Percentiles rank a stretch among this genome's conserved stretches.
phyloP scores from a whole-genome alignment of 1,284 basidiomycete species.

The Cryptococcus sp. region DNA sequence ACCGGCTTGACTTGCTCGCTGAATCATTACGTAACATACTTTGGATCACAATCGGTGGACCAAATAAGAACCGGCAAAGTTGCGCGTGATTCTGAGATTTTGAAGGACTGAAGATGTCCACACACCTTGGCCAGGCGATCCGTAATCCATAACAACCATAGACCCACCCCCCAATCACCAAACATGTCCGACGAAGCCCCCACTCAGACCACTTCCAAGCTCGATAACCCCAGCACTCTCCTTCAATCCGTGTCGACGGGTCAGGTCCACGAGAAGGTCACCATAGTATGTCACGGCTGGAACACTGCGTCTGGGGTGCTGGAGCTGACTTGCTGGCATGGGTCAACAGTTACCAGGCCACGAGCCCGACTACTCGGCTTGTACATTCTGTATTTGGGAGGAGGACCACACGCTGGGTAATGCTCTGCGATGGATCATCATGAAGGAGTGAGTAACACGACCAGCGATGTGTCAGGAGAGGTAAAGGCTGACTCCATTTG shows the following conservation, averaged over 20 bases:
- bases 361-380: slow-evolving; percentile 76
- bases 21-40: no score
- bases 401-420: slow-evolving; percentile 97
- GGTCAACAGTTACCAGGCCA: slow-evolving; percentile 60
- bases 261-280: slow-evolving; percentile 42
- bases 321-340: neutral
- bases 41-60: no score
- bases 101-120: neutral
- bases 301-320: neutral
- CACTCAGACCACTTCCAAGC: slow-evolving; percentile 19
- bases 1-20: no score
- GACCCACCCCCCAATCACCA: neutral
- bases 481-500: slow-evolving; percentile 8
- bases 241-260: slow-evolving; percentile 33
- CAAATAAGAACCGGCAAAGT: no score
- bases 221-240: slow-evolving; percentile 44
- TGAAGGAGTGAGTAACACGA: slow-evolving; percentile 82
- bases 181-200: slow-evolving; percentile 22
- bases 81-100: neutral
- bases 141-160: neutral
- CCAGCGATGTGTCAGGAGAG: neutral
- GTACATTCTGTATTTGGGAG: slow-evolving; percentile 86
- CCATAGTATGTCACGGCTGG: slow-evolving; percentile 38
- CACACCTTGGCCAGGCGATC: neutral
- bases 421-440: slow-evolving; percentile 91